Evolutionary conservation across 441 rosid genomes (phyloP).

Genomic region (Pelargonium citronellum): DNA sequence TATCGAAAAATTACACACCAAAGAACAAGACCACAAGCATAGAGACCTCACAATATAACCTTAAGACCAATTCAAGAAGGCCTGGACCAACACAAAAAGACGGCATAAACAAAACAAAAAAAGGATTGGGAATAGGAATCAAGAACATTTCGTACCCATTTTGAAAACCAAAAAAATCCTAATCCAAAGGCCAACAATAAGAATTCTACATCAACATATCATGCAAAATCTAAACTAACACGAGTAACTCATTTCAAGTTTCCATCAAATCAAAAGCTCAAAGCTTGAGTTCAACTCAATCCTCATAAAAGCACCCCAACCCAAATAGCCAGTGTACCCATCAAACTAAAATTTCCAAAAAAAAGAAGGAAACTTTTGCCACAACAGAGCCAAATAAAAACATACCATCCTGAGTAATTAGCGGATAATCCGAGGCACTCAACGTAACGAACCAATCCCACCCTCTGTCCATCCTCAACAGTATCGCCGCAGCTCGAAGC

Average conservation of each 20-base stretch:
- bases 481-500: not conserved
- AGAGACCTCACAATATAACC: not conserved
- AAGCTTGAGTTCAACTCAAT: not conserved
- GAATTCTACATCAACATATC: not conserved
- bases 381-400: not conserved
- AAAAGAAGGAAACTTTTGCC: not conserved
- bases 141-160: no score
- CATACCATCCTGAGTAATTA: conserved; percentile 4
- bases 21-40: not conserved
- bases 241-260: not conserved
- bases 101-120: not conserved
- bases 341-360: not conserved
- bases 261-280: not conserved
- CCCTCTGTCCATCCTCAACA: not conserved
- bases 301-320: no score
- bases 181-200: no score
- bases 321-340: no score
- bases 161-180: not conserved
- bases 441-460: not conserved
- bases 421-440: conserved; percentile 1
- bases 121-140: no score
- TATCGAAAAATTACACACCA: no score
- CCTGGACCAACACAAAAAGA: not conserved
- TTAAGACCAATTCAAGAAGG: not conserved
- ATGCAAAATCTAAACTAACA: not conserved